Percentiles rank a stretch among this genome's conserved stretches.
Conservation (phyloP, 768 basidiomycete genomes). For the Rhizopogon roseolus region DNA sequence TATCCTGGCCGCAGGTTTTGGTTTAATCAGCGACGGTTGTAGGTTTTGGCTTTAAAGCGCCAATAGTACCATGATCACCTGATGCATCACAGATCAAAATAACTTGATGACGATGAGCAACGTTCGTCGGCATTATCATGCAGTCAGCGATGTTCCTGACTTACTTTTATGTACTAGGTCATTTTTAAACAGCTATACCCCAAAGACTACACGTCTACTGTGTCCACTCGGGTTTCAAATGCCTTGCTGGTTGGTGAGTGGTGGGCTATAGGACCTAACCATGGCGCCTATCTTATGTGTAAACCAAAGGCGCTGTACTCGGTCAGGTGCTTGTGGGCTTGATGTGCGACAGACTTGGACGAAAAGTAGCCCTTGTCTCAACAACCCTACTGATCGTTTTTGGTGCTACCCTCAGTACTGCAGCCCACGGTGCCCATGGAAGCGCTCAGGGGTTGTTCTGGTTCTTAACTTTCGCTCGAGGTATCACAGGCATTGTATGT, state of each 20-base stretch:
- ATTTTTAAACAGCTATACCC: constrained; percentile 64
- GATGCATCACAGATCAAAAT: constrained; percentile 49
- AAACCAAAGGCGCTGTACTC: constrained; percentile 47
- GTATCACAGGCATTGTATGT: constrained; percentile 62
- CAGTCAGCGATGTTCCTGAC: constrained; percentile 4
- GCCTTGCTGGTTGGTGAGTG: constrained; percentile 60
- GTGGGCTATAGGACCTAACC: constrained; percentile 11
- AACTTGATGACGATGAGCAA: constrained; percentile 69
- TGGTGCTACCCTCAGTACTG: constrained; percentile 64
- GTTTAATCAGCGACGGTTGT: constrained; percentile 63
- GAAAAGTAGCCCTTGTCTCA: constrained; percentile 67
- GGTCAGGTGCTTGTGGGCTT: constrained; percentile 62
- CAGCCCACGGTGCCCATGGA: constrained; percentile 57
- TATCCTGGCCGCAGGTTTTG: constrained; percentile 60
- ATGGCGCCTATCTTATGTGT: constrained; percentile 1
- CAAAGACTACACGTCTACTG: constrained; percentile 49
- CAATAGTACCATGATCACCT: constrained; percentile 4
- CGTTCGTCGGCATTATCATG: constrained; percentile 25
- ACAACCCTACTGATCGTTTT: constrained; percentile 68
- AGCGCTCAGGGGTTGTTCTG: constrained; percentile 61
- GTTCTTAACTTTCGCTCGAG: constrained; percentile 69
- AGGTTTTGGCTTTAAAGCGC: constrained; percentile 9
- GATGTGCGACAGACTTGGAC: constrained; percentile 68
- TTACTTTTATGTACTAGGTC: constrained; percentile 35
- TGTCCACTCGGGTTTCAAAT: constrained; percentile 70